Evolutionary conservation across 768 basidiomycete species (phyloP).

Genomic region (Sistotremastrum niveocremeum): DNA sequence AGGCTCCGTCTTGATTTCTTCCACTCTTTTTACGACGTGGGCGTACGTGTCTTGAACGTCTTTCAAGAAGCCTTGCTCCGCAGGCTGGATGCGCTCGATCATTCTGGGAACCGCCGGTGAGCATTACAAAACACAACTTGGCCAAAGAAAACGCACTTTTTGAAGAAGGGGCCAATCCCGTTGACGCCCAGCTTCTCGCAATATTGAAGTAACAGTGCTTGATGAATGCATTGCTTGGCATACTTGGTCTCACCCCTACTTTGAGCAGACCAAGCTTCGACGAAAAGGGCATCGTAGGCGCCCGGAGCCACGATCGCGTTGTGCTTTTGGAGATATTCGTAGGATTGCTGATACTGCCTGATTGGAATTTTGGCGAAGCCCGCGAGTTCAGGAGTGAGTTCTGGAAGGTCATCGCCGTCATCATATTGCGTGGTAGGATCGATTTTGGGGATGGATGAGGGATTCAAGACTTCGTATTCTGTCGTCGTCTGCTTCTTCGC

Average conservation of each 20-base stretch:
- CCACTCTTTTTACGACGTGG: slow-evolving; percentile 69
- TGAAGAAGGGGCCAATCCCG: slow-evolving; percentile 87
- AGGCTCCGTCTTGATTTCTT: slow-evolving; percentile 44
- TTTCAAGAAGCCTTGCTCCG: slow-evolving; percentile 67
- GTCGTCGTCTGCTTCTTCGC: slow-evolving; percentile 30
- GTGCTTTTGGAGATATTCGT: slow-evolving; percentile 74
- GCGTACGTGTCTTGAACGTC: slow-evolving; percentile 82
- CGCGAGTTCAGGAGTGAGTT: slow-evolving; percentile 65
- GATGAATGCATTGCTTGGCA: slow-evolving; percentile 84
- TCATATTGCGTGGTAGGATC: slow-evolving; percentile 9
- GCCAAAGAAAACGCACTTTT: slow-evolving; percentile 38
- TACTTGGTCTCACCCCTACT: slow-evolving; percentile 48
- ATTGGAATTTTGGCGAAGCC: slow-evolving; percentile 67
- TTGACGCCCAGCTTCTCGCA: slow-evolving; percentile 87
- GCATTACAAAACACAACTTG: no score
- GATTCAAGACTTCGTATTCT: slow-evolving; percentile 67
- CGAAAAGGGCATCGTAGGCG: slow-evolving; percentile 84
- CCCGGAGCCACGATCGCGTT: slow-evolving; percentile 74
- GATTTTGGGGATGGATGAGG: slow-evolving; percentile 10
- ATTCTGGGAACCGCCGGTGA: slow-evolving; percentile 39
- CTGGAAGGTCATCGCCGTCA: slow-evolving; percentile 54
- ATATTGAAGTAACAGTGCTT: slow-evolving; percentile 86
- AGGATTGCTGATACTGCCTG: slow-evolving; percentile 63
- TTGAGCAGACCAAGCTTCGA: slow-evolving; percentile 84
- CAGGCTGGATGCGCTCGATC: slow-evolving; percentile 64